These are phyloP conservation scores for Panus rudis DNA, from an alignment of 768 basidiomycete species.

Conservation along the genomic window DNA sequence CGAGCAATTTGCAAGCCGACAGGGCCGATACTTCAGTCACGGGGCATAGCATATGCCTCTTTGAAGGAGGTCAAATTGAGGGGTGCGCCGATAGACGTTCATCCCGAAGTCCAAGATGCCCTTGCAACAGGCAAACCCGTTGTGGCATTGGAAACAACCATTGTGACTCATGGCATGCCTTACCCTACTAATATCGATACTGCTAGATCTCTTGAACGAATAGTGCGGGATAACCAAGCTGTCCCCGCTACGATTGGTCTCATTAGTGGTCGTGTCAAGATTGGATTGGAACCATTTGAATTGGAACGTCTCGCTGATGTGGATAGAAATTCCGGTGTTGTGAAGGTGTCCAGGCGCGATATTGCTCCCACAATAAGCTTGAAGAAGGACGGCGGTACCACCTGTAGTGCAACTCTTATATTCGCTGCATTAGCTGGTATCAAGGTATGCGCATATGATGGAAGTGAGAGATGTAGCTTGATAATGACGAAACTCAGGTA, in stretches of 20 bases:
- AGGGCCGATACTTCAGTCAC: no score
- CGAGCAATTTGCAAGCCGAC: no score
- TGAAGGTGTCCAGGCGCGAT: slow-evolving; percentile 76
- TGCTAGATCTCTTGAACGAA: slow-evolving; percentile 61
- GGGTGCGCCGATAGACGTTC: slow-evolving; percentile 48
- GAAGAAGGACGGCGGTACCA: slow-evolving; percentile 69
- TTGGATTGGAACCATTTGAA: slow-evolving; percentile 65
- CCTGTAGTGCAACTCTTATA: slow-evolving; percentile 67
- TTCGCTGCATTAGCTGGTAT: slow-evolving; percentile 81
- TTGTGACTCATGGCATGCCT: slow-evolving; percentile 91
- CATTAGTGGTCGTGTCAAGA: slow-evolving; percentile 75
- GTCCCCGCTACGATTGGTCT: slow-evolving; percentile 89
- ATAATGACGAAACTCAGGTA: slow-evolving; percentile 37
- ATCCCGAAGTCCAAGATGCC: slow-evolving; percentile 81
- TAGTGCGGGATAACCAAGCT: slow-evolving; percentile 69
- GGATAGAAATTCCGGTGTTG: slow-evolving; percentile 30
- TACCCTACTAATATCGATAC: slow-evolving; percentile 71
- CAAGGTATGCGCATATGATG: slow-evolving; percentile 41
- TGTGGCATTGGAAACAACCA: slow-evolving; percentile 87
- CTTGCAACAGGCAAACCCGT: slow-evolving; percentile 57
- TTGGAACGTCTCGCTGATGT: slow-evolving; percentile 62
- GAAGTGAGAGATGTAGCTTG: background rate
- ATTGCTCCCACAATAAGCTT: slow-evolving; percentile 67
- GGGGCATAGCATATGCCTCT: no score
- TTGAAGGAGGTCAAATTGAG: slow-evolving; percentile 8